Conservation (phyloP, 768 basidiomycete species). For the Tremella fuciformis region DNA sequence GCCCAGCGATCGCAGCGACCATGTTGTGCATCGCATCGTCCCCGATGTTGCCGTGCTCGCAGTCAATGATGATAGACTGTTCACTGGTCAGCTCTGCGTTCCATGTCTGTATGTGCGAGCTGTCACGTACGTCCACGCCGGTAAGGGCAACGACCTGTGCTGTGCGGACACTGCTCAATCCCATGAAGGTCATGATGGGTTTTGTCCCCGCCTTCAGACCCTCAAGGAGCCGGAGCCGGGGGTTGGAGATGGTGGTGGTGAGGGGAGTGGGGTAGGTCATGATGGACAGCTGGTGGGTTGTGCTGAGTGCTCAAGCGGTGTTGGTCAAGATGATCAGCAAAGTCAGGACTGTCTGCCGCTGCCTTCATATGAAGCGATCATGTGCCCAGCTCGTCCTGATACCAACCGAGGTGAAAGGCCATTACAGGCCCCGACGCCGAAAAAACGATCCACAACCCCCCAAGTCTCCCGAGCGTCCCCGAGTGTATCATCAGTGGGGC, state of each 20-base stretch:
- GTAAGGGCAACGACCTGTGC: conserved; percentile 38
- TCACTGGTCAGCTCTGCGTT: neutral
- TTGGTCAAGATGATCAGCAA: no score
- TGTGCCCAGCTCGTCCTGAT: no score
- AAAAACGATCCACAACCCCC: no score
- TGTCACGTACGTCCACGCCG: conserved; percentile 42
- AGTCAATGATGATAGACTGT: conserved; percentile 45
- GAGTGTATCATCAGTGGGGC: no score
- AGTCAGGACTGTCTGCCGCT: no score
- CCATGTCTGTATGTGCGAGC: neutral
- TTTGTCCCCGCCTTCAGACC: conserved; percentile 21
- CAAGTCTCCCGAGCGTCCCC: no score
- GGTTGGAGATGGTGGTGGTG: conserved; percentile 43
- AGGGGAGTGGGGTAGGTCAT: conserved; percentile 47
- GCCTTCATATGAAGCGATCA: no score
- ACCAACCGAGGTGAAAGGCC: no score
- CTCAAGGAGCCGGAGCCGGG: conserved; percentile 36
- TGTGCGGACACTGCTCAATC: conserved; percentile 24
- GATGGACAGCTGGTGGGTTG: neutral
- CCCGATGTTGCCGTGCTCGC: conserved; percentile 48
- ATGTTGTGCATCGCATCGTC: conserved; percentile 46
- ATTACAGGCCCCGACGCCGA: no score
- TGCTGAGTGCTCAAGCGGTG: no score
- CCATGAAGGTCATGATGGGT: conserved; percentile 39
- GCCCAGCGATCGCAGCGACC: conserved; percentile 38